These are phyloP conservation scores for Aureobasidium sp. DNA, from an alignment of 2,329 filamentous ascomycete species.

Conservation along the genomic window DNA sequence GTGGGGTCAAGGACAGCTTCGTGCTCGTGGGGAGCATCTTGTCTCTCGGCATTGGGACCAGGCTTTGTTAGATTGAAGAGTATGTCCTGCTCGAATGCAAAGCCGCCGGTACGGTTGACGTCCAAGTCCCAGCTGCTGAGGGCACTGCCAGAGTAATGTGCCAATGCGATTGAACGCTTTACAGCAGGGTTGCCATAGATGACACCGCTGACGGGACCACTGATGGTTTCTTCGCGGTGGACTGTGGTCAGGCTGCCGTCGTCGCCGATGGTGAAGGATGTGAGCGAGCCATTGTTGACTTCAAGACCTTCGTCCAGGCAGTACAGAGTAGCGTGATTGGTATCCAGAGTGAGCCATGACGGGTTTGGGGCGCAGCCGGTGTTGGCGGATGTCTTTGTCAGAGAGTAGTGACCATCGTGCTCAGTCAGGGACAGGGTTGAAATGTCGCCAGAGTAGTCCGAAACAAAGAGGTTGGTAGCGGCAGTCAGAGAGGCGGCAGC, in stretches of 20 bases:
- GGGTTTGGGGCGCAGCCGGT: conserved; percentile 48
- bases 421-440: conserved; percentile 33
- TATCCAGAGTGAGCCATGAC: conserved; percentile 55
- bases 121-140: conserved; percentile 45
- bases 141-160: conserved; percentile 35
- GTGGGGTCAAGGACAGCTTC: conserved; percentile 33
- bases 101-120: conserved; percentile 35
- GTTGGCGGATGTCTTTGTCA: conserved; percentile 40
- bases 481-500: conserved; percentile 16
- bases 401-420: conserved; percentile 27
- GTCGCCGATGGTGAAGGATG: conserved; percentile 30
- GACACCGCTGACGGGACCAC: conserved; percentile 36
- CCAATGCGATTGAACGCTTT: conserved; percentile 33
- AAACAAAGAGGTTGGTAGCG: conserved; percentile 36
- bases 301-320: conserved; percentile 54
- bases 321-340: conserved; percentile 45
- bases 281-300: conserved; percentile 44
- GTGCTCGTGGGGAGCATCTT: conserved; percentile 31
- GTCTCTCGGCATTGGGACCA: conserved; percentile 26
- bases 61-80: conserved; percentile 25
- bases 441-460: conserved; percentile 41
- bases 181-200: conserved; percentile 34
- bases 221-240: conserved; percentile 29
- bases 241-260: conserved; percentile 35
- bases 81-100: conserved; percentile 32